phyloP scores from a whole-genome alignment of 768 basidiomycete species.

The Auricularia sp. region DNA sequence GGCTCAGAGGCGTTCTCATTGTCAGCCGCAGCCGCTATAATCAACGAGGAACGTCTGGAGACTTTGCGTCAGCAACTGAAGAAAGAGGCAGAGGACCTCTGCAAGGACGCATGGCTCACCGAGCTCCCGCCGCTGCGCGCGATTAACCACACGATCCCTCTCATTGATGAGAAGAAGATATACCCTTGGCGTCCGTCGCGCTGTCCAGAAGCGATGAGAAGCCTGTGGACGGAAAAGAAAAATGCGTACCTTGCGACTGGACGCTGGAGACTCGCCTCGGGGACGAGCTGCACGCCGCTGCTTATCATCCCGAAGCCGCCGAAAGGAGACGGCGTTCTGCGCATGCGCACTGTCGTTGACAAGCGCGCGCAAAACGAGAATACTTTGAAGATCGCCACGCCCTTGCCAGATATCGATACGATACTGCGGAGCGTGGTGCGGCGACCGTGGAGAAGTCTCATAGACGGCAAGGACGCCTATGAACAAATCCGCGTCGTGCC shows the following conservation, averaged over 20 bases:
- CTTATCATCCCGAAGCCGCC: constrained; percentile 21
- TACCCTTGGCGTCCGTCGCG: constrained; percentile 24
- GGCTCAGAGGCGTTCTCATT: background rate
- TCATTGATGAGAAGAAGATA: constrained; percentile 20
- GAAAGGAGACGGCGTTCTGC: constrained; percentile 8
- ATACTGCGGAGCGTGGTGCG: constrained; percentile 16
- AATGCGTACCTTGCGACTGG: constrained; percentile 21
- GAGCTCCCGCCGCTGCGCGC: constrained; percentile 20
- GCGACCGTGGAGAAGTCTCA: constrained; percentile 11
- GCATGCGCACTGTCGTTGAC: constrained; percentile 17
- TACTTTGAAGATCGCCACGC: constrained; percentile 18
- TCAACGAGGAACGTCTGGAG: background rate
- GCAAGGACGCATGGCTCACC: constrained; percentile 18
- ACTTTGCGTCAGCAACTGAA: constrained; percentile 9
- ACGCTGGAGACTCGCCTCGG: constrained; percentile 20
- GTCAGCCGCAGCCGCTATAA: background rate
- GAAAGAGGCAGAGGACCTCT: constrained; percentile 18
- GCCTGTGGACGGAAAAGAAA: constrained; percentile 20
- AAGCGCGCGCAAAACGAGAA: constrained; percentile 22
- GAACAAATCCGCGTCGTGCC: constrained; percentile 20
- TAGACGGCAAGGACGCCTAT: constrained; percentile 24
- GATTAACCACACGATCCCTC: constrained; percentile 28
- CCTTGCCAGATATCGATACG: constrained; percentile 18
- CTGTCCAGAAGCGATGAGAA: constrained; percentile 25
- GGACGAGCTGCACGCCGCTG: constrained; percentile 22